Evolutionary conservation across 2,329 filamentous ascomycete species (phyloP).

Genomic region (Xylaria sp.): DNA sequence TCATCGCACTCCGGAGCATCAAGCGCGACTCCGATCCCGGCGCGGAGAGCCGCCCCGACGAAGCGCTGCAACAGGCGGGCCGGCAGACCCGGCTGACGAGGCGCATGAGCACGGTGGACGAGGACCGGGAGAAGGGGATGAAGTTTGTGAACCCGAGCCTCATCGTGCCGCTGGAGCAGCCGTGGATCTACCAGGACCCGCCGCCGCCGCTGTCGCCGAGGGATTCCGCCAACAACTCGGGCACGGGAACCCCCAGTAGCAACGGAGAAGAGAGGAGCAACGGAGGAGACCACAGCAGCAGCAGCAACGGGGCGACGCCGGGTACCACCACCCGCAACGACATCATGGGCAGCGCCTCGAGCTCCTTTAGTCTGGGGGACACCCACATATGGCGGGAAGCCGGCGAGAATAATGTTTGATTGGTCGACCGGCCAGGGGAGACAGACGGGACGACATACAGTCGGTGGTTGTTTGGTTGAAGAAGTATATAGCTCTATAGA

Average conservation of each 20-base stretch:
- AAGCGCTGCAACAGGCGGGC: constrained; percentile 39
- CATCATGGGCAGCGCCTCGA: constrained; percentile 32
- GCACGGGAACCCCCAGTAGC: constrained; percentile 14
- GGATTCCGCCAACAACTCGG: constrained; percentile 20
- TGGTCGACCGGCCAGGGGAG: not conserved
- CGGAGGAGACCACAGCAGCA: too few species aligned
- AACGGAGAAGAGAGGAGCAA: too few species aligned
- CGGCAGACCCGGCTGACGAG: constrained; percentile 47
- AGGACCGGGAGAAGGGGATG: constrained; percentile 69
- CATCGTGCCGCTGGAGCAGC: constrained; percentile 66
- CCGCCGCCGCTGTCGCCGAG: constrained; percentile 42
- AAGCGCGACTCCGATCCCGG: constrained; percentile 61
- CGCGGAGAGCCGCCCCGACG: constrained; percentile 47
- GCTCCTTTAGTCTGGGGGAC: constrained; percentile 36
- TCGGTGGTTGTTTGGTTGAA: too few species aligned
- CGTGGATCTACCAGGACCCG: constrained; percentile 68
- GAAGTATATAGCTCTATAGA: too few species aligned
- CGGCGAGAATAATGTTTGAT: constrained; percentile 29
- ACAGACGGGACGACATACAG: too few species aligned
- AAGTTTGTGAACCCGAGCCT: constrained; percentile 79
- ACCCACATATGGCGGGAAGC: constrained; percentile 35
- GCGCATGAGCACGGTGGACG: constrained; percentile 69
- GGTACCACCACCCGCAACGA: constrained; percentile 13
- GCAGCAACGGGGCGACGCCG: constrained; percentile 4
- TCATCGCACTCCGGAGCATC: constrained; percentile 89